These are phyloP conservation scores for Penicillium flavigenum DNA, from an alignment of 495 filamentous ascomycete species.

Conservation along the genomic window DNA sequence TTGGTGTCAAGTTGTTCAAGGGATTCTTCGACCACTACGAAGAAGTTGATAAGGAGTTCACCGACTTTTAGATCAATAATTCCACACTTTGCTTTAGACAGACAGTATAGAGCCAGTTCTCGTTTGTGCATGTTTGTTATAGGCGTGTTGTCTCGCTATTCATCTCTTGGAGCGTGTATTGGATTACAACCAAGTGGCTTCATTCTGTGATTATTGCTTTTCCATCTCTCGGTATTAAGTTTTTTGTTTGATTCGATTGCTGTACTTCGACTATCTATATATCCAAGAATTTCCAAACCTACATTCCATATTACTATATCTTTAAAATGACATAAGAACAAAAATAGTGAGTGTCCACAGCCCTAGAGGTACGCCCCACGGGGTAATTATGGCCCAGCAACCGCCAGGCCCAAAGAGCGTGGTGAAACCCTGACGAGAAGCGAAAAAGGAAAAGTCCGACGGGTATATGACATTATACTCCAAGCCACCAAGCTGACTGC, in stretches of 20 bases:
- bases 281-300: constrained; percentile 8
- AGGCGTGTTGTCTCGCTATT: constrained; percentile 8
- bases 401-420: constrained; percentile 1
- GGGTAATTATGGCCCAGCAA: not conserved
- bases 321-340: not conserved
- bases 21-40: constrained; percentile 89
- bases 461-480: not conserved
- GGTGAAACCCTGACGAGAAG: not conserved
- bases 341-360: not conserved
- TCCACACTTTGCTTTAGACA: not conserved
- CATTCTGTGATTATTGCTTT: not conserved
- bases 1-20: constrained; percentile 85
- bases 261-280: constrained; percentile 10
- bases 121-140: constrained; percentile 6
- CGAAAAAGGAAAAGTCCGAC: not conserved
- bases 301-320: not conserved
- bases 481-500: not conserved
- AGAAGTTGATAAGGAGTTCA: constrained; percentile 82
- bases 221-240: constrained; percentile 3
- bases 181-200: not conserved
- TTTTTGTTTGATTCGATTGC: constrained; percentile 1
- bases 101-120: not conserved
- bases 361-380: not conserved
- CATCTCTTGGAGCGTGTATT: not conserved
- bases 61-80: constrained; percentile 37